These are phyloP conservation scores for Lentithecium fluviatile DNA, from an alignment of 495 filamentous ascomycete species.

Conservation along the genomic window DNA sequence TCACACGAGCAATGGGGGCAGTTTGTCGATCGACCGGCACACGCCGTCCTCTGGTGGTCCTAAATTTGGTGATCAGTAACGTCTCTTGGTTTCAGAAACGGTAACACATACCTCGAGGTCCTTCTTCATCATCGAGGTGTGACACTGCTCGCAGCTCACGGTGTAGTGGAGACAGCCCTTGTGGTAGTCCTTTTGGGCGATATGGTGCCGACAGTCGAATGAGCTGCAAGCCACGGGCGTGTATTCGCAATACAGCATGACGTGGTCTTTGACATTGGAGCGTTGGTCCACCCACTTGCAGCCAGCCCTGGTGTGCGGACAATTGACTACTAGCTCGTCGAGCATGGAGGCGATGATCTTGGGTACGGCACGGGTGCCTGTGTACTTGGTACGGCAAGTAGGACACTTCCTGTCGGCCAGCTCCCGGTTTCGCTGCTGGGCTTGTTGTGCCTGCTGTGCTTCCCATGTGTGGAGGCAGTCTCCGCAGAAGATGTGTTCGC, in stretches of 20 bases:
- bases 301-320: slow-evolving; percentile 62
- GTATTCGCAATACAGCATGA: slow-evolving; percentile 72
- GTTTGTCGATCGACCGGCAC: slow-evolving; percentile 49
- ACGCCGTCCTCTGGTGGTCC: slow-evolving; percentile 53
- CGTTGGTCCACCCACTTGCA: slow-evolving; percentile 64
- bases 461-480: slow-evolving; percentile 56
- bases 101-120: slow-evolving; percentile 54
- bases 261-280: slow-evolving; percentile 69
- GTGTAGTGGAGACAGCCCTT: slow-evolving; percentile 60
- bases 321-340: slow-evolving; percentile 71
- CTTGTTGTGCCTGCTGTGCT: slow-evolving; percentile 19
- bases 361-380: slow-evolving; percentile 42
- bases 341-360: slow-evolving; percentile 64
- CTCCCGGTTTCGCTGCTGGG: too few relatives aligned
- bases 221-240: slow-evolving; percentile 62
- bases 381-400: slow-evolving; percentile 38
- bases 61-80: slow-evolving; percentile 26
- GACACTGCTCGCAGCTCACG: slow-evolving; percentile 56
- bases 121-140: slow-evolving; percentile 54
- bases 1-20: slow-evolving; percentile 56
- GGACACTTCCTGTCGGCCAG: slow-evolving; percentile 38
- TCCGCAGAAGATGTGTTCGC: slow-evolving; percentile 65
- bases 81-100: slow-evolving; percentile 1
- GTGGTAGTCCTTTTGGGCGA: slow-evolving; percentile 54
- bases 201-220: slow-evolving; percentile 39